Percentiles rank a stretch among this genome's conserved stretches.
These are phyloP conservation scores for Hyaloscypha bicolor DNA, from an alignment of 495 filamentous ascomycete genomes.

Conservation along the genomic window DNA sequence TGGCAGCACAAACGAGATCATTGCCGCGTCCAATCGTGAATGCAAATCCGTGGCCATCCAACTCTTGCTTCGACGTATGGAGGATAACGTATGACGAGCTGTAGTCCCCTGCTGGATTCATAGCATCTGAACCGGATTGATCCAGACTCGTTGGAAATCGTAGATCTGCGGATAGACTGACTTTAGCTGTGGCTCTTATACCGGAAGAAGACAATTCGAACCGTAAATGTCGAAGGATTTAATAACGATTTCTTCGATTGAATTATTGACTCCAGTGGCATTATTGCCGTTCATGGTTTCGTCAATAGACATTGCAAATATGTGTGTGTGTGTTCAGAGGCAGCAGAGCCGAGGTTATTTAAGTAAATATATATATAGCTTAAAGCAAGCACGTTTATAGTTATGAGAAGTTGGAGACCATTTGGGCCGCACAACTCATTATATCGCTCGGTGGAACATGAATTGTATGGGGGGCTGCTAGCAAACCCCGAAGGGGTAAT, in stretches of 20 bases:
- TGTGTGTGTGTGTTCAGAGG: no score
- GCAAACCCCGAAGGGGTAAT: no score
- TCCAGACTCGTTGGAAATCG: constrained; percentile 43
- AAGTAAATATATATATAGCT: no score
- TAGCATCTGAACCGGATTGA: constrained; percentile 69
- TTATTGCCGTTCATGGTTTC: no score
- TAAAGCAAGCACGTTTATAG: no score
- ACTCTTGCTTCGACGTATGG: not conserved
- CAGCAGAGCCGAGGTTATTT: no score
- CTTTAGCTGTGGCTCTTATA: not conserved
- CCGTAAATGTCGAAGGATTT: not conserved
- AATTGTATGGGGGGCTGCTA: no score
- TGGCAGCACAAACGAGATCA: constrained; percentile 10
- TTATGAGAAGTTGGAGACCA: no score
- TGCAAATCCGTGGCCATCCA: not conserved
- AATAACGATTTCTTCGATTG: not conserved
- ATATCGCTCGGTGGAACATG: no score
- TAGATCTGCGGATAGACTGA: not conserved
- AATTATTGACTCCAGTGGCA: not conserved
- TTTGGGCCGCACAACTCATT: no score
- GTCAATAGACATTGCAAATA: no score
- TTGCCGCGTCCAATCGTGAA: constrained; percentile 8
- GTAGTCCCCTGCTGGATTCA: constrained; percentile 69
- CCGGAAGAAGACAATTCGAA: not conserved
- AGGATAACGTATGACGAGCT: constrained; percentile 54